Base-by-base conservation (phyloP, 768 basidiomycete genomes). In the Arthromyces matolae region DNA sequence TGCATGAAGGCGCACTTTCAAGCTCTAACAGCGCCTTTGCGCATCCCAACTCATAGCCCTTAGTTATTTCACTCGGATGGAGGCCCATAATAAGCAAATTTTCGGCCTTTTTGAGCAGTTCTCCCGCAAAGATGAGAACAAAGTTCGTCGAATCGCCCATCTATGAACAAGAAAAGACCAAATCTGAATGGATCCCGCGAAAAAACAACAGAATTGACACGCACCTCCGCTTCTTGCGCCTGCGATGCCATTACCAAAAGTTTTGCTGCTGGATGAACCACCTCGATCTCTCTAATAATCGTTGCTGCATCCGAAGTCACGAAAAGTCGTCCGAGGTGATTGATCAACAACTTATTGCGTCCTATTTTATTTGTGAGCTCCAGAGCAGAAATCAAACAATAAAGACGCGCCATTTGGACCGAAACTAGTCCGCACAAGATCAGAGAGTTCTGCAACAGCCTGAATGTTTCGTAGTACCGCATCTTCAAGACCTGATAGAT, bases 251-350 rank as follows among this genome's bases (percentile, higher is more conserved):
- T 96, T 12, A 97, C 95, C n/a, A 98, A 72, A n/a, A 99, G 75
- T 64, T 98, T 99, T 25, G 94, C 96, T 5, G 95, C 96, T 1
- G 96, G 96, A 67, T 99, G 96, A 13, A 98, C 93, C 47, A 99
- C 93, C 64, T 99, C 96, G 62, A 98, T 84, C 71, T 99, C 96
- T 55, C 87, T 80, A 61, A 99, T 93, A 68, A 99, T 98, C 49
- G 95, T 98, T 10, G 96, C 96, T 8, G 96, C 95, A 80, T 99
- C 95, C 38, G 93, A 95, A 27, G 96, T 99, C 51, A 98, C 94
- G 69, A 98, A 98, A 31, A 97, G 77, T 66, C 84, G 79, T 45
- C 93, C 93, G 28, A 99, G 77, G 68, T 98, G 95, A 67, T 99
- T 99, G 71, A 99, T 95, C 65, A 99, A 72, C 45, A 99, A 83